These are phyloP conservation scores for Umbelopsis vinacea DNA, from an alignment of 192 early-diverging fungal genomes.

Conservation along the genomic window DNA sequence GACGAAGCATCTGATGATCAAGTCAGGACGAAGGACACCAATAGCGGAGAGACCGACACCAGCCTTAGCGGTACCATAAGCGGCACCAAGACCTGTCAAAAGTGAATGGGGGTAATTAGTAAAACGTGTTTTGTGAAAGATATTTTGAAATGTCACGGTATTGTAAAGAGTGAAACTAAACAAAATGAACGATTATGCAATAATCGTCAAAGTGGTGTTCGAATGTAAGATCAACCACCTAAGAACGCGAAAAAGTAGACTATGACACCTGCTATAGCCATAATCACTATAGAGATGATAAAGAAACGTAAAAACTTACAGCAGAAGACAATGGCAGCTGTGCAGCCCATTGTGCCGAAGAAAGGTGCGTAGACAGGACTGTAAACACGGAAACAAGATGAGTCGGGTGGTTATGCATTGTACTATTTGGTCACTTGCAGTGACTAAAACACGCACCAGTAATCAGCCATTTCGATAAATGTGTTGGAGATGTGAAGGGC, in stretches of 20 bases:
- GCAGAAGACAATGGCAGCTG: conserved; percentile 88
- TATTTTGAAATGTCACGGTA: too few relatives aligned
- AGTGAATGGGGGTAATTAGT: neutral
- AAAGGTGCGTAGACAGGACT: conserved; percentile 94
- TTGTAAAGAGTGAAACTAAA: too few relatives aligned
- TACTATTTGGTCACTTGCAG: neutral
- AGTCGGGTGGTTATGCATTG: neutral
- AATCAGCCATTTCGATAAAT: conserved; percentile 22
- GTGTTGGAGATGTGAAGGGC: conserved; percentile 23
- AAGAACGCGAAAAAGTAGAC: neutral
- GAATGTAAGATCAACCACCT: neutral
- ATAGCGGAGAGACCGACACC: conserved; percentile 89
- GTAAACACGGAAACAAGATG: conserved; percentile 22
- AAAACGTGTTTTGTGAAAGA: neutral
- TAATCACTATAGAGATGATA: neutral
- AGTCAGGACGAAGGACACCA: conserved; percentile 85
- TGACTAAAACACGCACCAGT: conserved; percentile 1
- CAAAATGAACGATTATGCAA: conserved; percentile 6
- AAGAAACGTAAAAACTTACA: conserved; percentile 48
- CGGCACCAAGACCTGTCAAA: conserved; percentile 81
- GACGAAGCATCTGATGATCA: conserved; percentile 87
- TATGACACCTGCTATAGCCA: neutral
- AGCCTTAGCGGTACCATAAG: conserved; percentile 91
- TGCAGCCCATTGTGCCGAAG: conserved; percentile 94
- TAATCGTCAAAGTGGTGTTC: neutral